These are phyloP conservation scores for Podospora sp. DNA, from an alignment of 495 filamentous ascomycete species.

Conservation along the genomic window DNA sequence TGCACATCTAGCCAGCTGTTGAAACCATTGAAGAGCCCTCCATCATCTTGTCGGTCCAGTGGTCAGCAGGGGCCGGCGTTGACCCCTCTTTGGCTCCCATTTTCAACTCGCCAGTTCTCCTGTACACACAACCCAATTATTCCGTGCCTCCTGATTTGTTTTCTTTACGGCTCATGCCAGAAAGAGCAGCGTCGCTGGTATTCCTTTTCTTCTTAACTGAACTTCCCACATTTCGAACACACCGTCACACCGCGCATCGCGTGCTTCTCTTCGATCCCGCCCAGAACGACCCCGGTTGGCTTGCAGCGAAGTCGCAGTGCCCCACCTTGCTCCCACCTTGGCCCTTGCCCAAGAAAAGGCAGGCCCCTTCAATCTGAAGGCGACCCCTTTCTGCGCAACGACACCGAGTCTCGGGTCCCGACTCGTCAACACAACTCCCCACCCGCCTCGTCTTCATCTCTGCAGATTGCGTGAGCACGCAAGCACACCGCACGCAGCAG, in stretches of 20 bases:
- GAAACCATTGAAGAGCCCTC: background rate
- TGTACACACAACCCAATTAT: background rate
- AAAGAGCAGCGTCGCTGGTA: background rate
- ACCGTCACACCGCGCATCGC: background rate
- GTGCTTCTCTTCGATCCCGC: background rate
- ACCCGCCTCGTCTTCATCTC: conserved; percentile 1
- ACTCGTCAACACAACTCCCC: conserved; percentile 11
- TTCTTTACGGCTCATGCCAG: background rate
- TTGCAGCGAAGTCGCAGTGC: conserved; percentile 14
- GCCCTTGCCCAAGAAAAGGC: conserved; percentile 16
- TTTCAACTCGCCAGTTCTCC: background rate
- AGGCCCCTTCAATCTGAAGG: conserved; percentile 11
- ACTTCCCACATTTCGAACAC: background rate
- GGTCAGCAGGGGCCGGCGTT: background rate
- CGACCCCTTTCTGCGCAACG: conserved; percentile 17
- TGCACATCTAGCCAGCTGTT: background rate
- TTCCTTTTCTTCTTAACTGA: background rate
- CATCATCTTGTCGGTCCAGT: background rate
- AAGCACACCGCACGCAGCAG: background rate
- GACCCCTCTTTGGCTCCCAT: background rate
- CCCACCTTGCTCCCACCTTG: conserved; percentile 14
- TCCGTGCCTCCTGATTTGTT: background rate
- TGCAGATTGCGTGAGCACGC: conserved; percentile 5
- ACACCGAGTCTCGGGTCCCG: conserved; percentile 5
- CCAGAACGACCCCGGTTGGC: conserved; percentile 11